Base-by-base conservation (phyloP, 192 early-diverging fungal species). In the Linnemannia hyalina region DNA sequence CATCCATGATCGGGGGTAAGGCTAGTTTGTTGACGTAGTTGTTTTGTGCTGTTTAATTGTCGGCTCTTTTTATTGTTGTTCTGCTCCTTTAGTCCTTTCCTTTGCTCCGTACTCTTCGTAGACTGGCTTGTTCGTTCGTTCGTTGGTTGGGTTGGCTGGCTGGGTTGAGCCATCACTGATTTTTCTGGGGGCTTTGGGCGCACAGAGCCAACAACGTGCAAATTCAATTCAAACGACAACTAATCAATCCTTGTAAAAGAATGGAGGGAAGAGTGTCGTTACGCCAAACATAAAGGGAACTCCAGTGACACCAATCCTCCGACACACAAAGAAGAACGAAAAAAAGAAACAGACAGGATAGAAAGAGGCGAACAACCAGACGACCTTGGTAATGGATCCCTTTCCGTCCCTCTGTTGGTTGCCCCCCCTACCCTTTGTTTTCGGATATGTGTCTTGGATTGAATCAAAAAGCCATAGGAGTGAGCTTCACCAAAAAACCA, bases 121-220 rank as follows among this genome's bases (percentile, higher is more conserved):
- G 35, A 35, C 35, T 35, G 35, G n/a, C n/a, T n/a, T n/a, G n/a
- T n/a, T n/a, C n/a, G n/a, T n/a, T n/a, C n/a, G n/a, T n/a, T n/a
- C n/a, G 11, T 0, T 46, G 55, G 29, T 4, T 65, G 60, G 13
- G 60, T n/a, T 65, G 29, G n/a, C 32, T 32, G 60, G 32, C 11
- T 15, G 60, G 60, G 26, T 3, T 26, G 3, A 26, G 13, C 29
- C 11, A 13, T 65, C 29, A 10, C n/a, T 29, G n/a, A n/a, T 60
- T 60, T 60, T 60, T 60, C 4, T 3, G 22, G 60, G 23, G 8
- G 60, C 60, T 65, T 65, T 65, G 11, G 11, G 26, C 60, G 26
- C 60, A 65, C 60, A 65, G 60, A 32, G 60, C 60, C 60, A 65
- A 65, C 60, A 65, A 65, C 60, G 60, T 65, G 11, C 23, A 10